Base-by-base conservation (phyloP, 2,329 filamentous ascomycete species). In the Xylaria sp. region DNA sequence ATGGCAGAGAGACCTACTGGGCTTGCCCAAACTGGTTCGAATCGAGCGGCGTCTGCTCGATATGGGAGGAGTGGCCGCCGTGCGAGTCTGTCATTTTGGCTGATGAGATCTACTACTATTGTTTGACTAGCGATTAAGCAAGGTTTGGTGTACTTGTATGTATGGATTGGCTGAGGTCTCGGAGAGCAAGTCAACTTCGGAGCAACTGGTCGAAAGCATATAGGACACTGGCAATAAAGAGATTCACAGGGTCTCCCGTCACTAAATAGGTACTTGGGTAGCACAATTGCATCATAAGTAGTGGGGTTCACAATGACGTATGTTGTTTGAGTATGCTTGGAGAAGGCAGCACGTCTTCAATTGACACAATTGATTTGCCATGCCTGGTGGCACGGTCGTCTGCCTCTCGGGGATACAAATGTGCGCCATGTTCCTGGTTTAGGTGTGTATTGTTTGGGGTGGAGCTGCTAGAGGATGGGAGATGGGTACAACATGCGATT, bases 11-110 rank as follows among this genome's bases (percentile, higher is more conserved):
- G 19, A 48, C 69, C 64, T 63, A 70, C 70, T 67, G 63, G 15
- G 66, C 65, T 51, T 67, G 68, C 9, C 63, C 62, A 31, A 64
- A 31, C 35, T 68, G 67, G 4, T 65, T 40, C 15, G 67, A 62
- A 54, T 67, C 65, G 38, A 67, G 65, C 0, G 68, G 60, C 33
- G 64, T 56, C 54, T 70, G 66, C 59, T 70, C 65, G 38, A 65
- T 41, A 40, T 52, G 47, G 17, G 64, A 65, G 38, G 69, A 58
- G 48, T 67, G 65, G 21, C 59, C 58, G 38, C 54, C 49, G 52
- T 54, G 58, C 6, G 66, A 66, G 60, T 69, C 67, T 15, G 68
- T 61, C 70, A 71, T 70, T 15, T 68, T 67, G 38, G 11, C 31
- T 60, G 11, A 15, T 35, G 44, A 19, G 13, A 15, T 17, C 13